A percentile compares a stretch with the other conserved stretches of the same genome.
phyloP scores from a whole-genome alignment of 2,329 filamentous ascomycete species.

The Xylaria digitata region DNA sequence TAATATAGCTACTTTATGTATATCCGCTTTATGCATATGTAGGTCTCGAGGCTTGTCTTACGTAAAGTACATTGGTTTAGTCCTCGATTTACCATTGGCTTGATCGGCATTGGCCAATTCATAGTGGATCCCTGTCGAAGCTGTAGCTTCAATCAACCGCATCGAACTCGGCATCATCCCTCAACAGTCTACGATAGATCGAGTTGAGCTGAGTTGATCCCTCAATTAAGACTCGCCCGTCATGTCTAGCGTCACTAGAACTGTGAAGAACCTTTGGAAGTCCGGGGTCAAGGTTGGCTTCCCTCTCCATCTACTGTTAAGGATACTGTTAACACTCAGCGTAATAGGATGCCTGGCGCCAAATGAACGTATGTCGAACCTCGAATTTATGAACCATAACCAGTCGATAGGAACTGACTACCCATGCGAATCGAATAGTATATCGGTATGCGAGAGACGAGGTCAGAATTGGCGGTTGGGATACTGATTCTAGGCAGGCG shows the following conservation, averaged over 20 bases:
- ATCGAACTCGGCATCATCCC: conserved; percentile 38
- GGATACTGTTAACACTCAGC: conserved; percentile 51
- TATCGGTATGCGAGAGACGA: conserved; percentile 59
- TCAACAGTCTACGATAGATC: conserved; percentile 33
- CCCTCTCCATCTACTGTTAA: not conserved
- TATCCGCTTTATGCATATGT: not conserved
- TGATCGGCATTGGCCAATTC: conserved; percentile 25
- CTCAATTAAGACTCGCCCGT: conserved; percentile 52
- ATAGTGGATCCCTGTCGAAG: conserved; percentile 31
- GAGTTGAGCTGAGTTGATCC: conserved; percentile 12
- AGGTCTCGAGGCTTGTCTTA: not conserved
- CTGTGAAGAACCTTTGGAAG: conserved; percentile 85
- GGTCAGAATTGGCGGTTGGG: not conserved
- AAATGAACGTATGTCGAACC: conserved; percentile 81
- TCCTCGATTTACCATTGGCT: conserved; percentile 9
- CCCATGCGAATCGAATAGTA: conserved; percentile 57
- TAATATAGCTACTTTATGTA: not conserved
- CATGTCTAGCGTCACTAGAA: conserved; percentile 94
- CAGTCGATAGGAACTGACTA: conserved; percentile 42
- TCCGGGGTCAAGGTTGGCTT: conserved; percentile 83
- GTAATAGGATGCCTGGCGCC: conserved; percentile 84
- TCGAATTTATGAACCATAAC: conserved; percentile 44
- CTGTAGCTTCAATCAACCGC: conserved; percentile 29
- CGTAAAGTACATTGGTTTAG: not conserved
- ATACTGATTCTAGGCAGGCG: conserved; percentile 67